Base-by-base conservation (phyloP, 768 basidiomycete species). In the Agrocybe pediades region DNA sequence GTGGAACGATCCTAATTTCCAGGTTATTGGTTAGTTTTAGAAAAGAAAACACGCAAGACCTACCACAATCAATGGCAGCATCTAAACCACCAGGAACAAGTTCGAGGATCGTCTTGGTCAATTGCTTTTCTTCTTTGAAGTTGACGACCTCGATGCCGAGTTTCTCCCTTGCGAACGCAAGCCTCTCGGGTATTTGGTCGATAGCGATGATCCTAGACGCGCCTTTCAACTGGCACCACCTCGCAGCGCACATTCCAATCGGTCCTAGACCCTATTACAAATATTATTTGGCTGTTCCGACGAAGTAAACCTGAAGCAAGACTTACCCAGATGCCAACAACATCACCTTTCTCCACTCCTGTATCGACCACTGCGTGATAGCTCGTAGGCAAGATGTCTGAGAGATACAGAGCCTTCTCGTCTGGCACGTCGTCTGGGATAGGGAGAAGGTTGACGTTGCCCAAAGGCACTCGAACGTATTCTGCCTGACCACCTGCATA, bases 401-500 rank as follows among this genome's bases (percentile, higher is more conserved):
- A 83, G 6, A 85, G 73, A 61, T 77, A 83, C 1, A 84, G 57
- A 0, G 71, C 82, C 54, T 81, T 75, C 70, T 90, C 87, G 68
- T 90, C 75, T 2, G 83, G 60, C 7, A 93, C 72, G 13, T 74
- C 70, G 51, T 86, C 81, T 1, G 90, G 89, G 2, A 92, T 78
- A 23, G 83, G 83, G 21, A 90, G 75, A 30, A 86, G 75, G 68
- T 91, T 92, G 41, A 86, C 82, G 43, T 87, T 78, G 33, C 85
- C 90, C 61, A 81, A 80, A 0, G 87, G 88, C 1, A 91, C 84
- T 26, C 86, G 77, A 3, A 86, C 84, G 60, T 84, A 90, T 65
- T 91, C 88, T 0, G 88, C 85, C 63, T 91, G 89, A 0, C 87
- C 88, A 17, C 77, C 89, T 4, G 89, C 78, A 66, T 84, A 88